Percentiles rank a stretch among this genome's conserved stretches.
Conservation (phyloP, 306 rosid species). For the Carpinus fangiana region DNA sequence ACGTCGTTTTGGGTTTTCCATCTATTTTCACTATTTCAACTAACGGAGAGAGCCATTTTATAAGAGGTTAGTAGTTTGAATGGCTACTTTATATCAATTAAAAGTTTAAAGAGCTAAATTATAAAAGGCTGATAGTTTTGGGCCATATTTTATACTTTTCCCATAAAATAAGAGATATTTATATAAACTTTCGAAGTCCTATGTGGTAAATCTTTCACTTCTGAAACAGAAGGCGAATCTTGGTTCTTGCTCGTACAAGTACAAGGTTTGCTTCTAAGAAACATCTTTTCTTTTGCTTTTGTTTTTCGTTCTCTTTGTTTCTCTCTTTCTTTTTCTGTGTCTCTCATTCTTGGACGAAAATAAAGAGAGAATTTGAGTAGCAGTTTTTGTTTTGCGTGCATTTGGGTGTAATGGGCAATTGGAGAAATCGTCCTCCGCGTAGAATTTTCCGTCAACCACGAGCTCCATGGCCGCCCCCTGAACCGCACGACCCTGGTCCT, state of each 20-base stretch:
- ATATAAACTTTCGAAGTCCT: no score
- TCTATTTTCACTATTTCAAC: no score
- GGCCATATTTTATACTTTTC: no score
- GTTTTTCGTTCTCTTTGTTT: neutral
- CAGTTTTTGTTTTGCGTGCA: neutral
- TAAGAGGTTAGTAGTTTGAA: no score
- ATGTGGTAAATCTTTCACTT: neutral
- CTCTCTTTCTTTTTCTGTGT: neutral
- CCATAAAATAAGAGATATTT: no score
- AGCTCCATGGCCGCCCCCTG: constrained; percentile 37
- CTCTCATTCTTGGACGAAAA: neutral
- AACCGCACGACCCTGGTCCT: constrained; percentile 45
- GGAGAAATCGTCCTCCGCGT: constrained; percentile 58
- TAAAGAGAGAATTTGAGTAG: neutral
- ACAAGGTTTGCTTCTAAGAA: no score
- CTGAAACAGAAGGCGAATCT: neutral
- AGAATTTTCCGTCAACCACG: constrained; percentile 49
- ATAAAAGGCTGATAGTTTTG: no score
- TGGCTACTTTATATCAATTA: no score
- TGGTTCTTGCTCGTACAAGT: neutral
- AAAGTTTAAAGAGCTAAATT: no score
- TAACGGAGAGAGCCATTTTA: no score
- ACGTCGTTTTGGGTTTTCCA: no score
- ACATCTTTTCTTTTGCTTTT: neutral
- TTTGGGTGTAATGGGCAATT: constrained; percentile 61